Percentiles rank a stretch among this genome's conserved stretches.
Evolutionary conservation across 495 filamentous ascomycete species (phyloP).

Genomic region (Daldinia childiae): DNA sequence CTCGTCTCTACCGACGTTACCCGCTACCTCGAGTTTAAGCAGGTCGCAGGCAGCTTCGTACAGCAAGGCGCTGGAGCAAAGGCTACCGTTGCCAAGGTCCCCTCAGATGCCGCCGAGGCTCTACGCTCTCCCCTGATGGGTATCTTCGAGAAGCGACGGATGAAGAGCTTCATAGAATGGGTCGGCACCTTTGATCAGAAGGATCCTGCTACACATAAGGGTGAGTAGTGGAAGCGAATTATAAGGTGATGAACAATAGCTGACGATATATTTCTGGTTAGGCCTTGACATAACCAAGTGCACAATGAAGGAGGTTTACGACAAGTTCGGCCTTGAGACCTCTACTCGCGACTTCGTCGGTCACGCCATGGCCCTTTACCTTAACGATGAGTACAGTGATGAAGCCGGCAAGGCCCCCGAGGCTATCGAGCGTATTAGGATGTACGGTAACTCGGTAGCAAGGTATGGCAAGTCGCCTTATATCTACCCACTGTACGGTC

Average conservation of each 20-base stretch:
- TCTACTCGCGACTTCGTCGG: slow-evolving; percentile 95
- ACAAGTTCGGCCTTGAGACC: slow-evolving; percentile 94
- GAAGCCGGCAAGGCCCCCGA: slow-evolving; percentile 78
- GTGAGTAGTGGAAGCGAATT: slow-evolving; percentile 57
- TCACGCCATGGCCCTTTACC: slow-evolving; percentile 97
- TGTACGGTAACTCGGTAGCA: slow-evolving; percentile 98
- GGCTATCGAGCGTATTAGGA: slow-evolving; percentile 87
- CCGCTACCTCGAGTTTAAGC: slow-evolving; percentile 97
- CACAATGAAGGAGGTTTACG: slow-evolving; percentile 97
- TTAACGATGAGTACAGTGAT: slow-evolving; percentile 85
- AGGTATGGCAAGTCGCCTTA: slow-evolving; percentile 99
- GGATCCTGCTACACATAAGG: slow-evolving; percentile 86
- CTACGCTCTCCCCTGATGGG: slow-evolving; percentile 94
- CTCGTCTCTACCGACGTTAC: slow-evolving; percentile 97
- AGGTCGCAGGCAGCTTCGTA: slow-evolving; percentile 97
- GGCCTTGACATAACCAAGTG: slow-evolving; percentile 79
- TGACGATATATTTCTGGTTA: slow-evolving; percentile 48
- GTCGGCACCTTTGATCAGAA: slow-evolving; percentile 88
- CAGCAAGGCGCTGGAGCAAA: slow-evolving; percentile 83
- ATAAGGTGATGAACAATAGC: not conserved
- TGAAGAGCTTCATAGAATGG: slow-evolving; percentile 97
- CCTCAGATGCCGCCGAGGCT: slow-evolving; percentile 91
- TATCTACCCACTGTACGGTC: slow-evolving; percentile 97
- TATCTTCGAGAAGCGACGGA: slow-evolving; percentile 94
- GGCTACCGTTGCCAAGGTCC: slow-evolving; percentile 95